Percentiles rank a stretch among this genome's conserved stretches.
These are phyloP conservation scores for Fusarium sp. DNA, from an alignment of 2,329 filamentous ascomycete species.

Conservation along the genomic window DNA sequence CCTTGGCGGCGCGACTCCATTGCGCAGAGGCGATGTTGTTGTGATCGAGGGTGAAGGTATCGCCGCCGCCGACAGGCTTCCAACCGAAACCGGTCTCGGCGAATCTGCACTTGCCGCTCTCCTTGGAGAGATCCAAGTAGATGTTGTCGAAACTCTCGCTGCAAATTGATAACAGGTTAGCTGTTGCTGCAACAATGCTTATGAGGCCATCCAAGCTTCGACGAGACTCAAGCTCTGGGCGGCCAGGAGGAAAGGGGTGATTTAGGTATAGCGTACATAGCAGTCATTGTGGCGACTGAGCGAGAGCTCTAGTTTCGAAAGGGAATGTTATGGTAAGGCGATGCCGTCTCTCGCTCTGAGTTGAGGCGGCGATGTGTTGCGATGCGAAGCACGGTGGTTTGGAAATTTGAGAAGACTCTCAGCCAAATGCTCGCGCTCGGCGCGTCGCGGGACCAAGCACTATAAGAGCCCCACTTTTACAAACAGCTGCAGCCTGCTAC, in stretches of 20 bases:
- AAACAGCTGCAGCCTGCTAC: background rate
- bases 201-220: conserved; percentile 6
- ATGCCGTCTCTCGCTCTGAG: conserved; percentile 18
- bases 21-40: conserved; percentile 88
- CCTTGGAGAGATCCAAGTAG: conserved; percentile 94
- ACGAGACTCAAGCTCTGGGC: conserved; percentile 5
- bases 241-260: background rate
- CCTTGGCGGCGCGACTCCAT: conserved; percentile 94
- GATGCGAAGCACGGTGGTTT: conserved; percentile 34
- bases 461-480: conserved; percentile 36
- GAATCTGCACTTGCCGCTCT: conserved; percentile 93
- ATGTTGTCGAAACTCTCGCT: conserved; percentile 98
- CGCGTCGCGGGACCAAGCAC: conserved; percentile 43
- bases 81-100: conserved; percentile 95
- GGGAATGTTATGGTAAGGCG: background rate
- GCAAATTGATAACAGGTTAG: conserved; percentile 27
- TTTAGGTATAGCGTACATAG: conserved; percentile 53
- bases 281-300: conserved; percentile 53
- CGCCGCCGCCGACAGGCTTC: conserved; percentile 89
- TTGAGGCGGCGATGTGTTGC: conserved; percentile 22
- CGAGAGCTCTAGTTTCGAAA: conserved; percentile 11
- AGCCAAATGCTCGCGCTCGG: conserved; percentile 35
- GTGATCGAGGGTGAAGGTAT: conserved; percentile 93
- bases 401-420: conserved; percentile 41
- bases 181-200: conserved; percentile 29